These are phyloP conservation scores for Melampsora occidentalis DNA, from an alignment of 1,284 basidiomycete genomes.

Conservation along the genomic window DNA sequence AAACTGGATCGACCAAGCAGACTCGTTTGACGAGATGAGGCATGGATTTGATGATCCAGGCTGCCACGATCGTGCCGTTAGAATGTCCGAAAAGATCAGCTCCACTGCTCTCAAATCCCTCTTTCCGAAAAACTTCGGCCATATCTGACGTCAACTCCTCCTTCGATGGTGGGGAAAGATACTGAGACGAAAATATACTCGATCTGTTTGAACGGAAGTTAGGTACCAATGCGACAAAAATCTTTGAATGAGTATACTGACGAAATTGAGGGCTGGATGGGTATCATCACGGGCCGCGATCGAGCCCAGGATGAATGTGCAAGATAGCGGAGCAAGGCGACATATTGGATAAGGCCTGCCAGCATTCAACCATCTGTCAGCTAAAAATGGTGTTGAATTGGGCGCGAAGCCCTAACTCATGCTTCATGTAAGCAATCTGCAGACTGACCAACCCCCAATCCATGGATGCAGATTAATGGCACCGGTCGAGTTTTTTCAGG, in stretches of 20 bases:
- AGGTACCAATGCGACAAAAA: background rate
- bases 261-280: slow-evolving; percentile 50
- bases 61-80: slow-evolving; percentile 51
- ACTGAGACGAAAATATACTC: slow-evolving; percentile 48
- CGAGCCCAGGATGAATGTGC: slow-evolving; percentile 30
- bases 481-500: slow-evolving; percentile 37
- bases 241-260: background rate
- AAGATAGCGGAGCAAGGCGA: slow-evolving; percentile 16
- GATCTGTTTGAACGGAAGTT: slow-evolving; percentile 42
- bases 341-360: slow-evolving; percentile 32
- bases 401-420: no score
- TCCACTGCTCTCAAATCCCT: slow-evolving; percentile 45
- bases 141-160: slow-evolving; percentile 49
- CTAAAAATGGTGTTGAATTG: no score
- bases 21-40: slow-evolving; percentile 29
- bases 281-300: slow-evolving; percentile 50
- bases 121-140: slow-evolving; percentile 45
- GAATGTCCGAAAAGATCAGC: slow-evolving; percentile 51
- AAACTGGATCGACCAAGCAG: slow-evolving; percentile 47
- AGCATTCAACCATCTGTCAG: background rate
- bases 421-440: background rate
- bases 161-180: slow-evolving; percentile 48
- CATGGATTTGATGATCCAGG: slow-evolving; percentile 51
- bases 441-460: slow-evolving; percentile 26
- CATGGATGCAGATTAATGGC: slow-evolving; percentile 45